Evolutionary conservation across 2,329 filamentous ascomycete genomes (phyloP).

Genomic region (Paraphaeosphaeria sporulosa): DNA sequence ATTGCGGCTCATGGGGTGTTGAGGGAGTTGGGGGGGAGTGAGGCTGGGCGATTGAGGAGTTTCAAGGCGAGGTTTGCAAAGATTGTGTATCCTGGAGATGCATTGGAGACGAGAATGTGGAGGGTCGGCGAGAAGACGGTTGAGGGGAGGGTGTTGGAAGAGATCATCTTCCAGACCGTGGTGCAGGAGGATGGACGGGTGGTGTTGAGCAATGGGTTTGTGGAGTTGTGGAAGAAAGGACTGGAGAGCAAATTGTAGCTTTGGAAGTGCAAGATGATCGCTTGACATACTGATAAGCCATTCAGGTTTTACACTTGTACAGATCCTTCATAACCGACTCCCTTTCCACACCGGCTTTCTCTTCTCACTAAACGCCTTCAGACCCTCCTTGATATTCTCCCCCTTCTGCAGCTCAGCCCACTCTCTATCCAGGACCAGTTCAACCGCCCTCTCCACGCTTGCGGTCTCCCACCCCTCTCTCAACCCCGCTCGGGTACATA

Average conservation of each 20-base stretch:
- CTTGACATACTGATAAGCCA: background rate
- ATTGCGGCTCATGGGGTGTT: constrained; percentile 56
- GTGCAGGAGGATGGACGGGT: constrained; percentile 51
- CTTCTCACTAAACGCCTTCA: constrained; percentile 48
- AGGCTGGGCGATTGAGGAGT: constrained; percentile 52
- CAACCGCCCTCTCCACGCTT: constrained; percentile 28
- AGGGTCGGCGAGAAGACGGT: constrained; percentile 43
- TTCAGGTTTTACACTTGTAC: background rate
- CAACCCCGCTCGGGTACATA: constrained; percentile 28
- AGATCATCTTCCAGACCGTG: constrained; percentile 52
- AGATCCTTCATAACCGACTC: constrained; percentile 21
- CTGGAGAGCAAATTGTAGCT: constrained; percentile 12
- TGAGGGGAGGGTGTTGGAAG: constrained; percentile 40
- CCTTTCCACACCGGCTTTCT: constrained; percentile 29
- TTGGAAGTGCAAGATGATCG: background rate
- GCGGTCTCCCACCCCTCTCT: constrained; percentile 33
- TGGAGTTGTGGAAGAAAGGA: constrained; percentile 14
- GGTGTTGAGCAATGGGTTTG: constrained; percentile 36
- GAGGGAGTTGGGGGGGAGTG: constrained; percentile 50
- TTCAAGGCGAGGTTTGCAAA: constrained; percentile 57
- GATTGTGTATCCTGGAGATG: constrained; percentile 58
- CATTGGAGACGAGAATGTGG: constrained; percentile 55
- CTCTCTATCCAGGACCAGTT: constrained; percentile 31
- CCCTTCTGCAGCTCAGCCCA: constrained; percentile 56
- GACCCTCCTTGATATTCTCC: constrained; percentile 48